These are phyloP conservation scores for Artemisia princeps DNA, from an alignment of 140 eudicot species.

Conservation along the genomic window DNA sequence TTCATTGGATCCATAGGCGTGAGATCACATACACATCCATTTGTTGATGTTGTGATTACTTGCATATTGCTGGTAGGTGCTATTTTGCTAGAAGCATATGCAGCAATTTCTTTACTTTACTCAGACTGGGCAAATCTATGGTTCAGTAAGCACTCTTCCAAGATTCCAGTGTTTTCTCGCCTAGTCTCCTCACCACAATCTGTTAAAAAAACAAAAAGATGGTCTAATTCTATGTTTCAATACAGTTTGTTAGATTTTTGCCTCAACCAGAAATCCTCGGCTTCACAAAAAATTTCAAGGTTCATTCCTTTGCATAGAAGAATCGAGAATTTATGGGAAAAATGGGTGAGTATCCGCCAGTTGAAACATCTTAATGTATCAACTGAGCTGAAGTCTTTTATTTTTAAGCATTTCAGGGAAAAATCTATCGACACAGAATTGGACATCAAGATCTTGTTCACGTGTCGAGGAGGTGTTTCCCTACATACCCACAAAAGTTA, in stretches of 20 bases:
- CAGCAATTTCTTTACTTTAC: slow-evolving; percentile 22
- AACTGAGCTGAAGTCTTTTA: slow-evolving; percentile 18
- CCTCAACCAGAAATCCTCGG: slow-evolving; percentile 15
- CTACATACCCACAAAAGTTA: slow-evolving; percentile 3
- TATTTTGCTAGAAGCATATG: slow-evolving; percentile 29
- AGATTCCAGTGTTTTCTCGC: slow-evolving; percentile 13
- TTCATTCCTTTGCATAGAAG: slow-evolving; percentile 7
- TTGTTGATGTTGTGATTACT: slow-evolving; percentile 17
- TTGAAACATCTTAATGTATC: slow-evolving; percentile 15
- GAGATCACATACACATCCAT: slow-evolving; percentile 9
- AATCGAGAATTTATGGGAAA: slow-evolving; percentile 16
- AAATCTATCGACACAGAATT: slow-evolving; percentile 24
- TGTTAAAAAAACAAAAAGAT: slow-evolving; percentile 20
- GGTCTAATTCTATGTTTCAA: slow-evolving; percentile 41
- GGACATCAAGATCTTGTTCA: slow-evolving; percentile 12
- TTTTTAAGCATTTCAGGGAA: slow-evolving; percentile 21
- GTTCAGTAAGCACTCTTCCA: slow-evolving; percentile 24
- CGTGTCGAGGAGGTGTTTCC: slow-evolving; percentile 27
- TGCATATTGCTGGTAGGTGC: slow-evolving; percentile 24
- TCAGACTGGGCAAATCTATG: slow-evolving; percentile 36
- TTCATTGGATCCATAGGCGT: background rate
- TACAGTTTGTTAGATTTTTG: slow-evolving; percentile 30
- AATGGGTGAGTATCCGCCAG: slow-evolving; percentile 22
- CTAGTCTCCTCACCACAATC: background rate
- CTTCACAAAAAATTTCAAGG: slow-evolving; percentile 15